Evolutionary conservation across 2,329 filamentous ascomycete genomes (phyloP), one percentile per base, ranked within the genome.

Genomic region (Aspergillus vadensis): DNA sequence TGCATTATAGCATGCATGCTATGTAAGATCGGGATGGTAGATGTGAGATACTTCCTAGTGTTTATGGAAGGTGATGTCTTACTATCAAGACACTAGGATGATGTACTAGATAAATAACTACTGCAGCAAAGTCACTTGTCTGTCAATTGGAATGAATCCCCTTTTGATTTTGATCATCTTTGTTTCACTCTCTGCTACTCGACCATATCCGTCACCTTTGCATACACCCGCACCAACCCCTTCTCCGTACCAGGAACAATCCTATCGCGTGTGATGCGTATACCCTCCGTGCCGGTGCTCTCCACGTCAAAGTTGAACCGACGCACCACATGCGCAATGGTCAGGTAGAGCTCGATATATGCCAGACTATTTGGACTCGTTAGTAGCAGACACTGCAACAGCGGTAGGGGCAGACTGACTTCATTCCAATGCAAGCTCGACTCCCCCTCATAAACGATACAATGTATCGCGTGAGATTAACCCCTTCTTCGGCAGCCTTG

Each of bases 311-410:
- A 61, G 2, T 67, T 61, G 53, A 72, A 73, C 27, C 65, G 62
- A 19, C 70, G 64, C 17, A 70, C 59, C 3, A 75, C 17, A 2
- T 59, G 44, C 1, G 72, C 70, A 25, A 73, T 58, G 8, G 66
- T 63, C 41, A 70, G 43, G 57, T 71, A 75, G 2, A 75, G 50
- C 55, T 75, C 73, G 2, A 66, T 64, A 43, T 72, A 70, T 6
- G 72, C 73, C 8, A 75, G 61, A 52, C 72, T 74, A 5, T 17
- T 17, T 19, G 2, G 14, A 10, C 14, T 9, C 27, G 23, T 56
- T 54, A 52, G 41, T 54, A 52, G 43, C 30, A 44, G n/a, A n/a
- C 17, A 44, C 19, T 19, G 12, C 3, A 15, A 43, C 3, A 4
- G 21, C 27, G 3, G 4, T 0, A 32, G 12, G 1, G 15, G 21